A percentile compares a stretch with the other conserved stretches of the same genome.
Conservation (phyloP, 2,329 filamentous ascomycete species). For the Sordariomycetes sp. region DNA sequence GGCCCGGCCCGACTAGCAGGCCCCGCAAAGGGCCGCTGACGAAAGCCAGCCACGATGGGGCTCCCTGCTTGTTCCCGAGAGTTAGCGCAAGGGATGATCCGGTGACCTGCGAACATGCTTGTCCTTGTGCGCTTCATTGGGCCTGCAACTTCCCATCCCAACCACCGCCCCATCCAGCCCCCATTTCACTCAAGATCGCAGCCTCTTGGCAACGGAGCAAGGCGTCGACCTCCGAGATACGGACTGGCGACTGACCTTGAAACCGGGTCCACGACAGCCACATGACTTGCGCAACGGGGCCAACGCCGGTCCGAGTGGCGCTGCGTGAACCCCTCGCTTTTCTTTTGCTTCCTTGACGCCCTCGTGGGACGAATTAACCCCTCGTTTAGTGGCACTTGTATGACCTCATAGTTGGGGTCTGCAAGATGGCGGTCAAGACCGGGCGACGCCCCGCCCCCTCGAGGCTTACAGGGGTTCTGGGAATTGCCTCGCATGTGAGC, state of each 20-base stretch:
- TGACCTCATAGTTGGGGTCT: conserved; percentile 2
- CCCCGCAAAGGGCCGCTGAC: too few species aligned
- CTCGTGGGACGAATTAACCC: neutral
- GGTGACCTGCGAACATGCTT: neutral
- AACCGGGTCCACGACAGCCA: neutral
- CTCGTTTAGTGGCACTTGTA: neutral
- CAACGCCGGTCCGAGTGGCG: neutral
- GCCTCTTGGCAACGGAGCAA: neutral
- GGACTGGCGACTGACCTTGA: neutral
- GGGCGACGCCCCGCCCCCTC: neutral
- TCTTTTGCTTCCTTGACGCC: neutral
- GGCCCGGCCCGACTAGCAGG: too few species aligned
- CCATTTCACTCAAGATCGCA: neutral
- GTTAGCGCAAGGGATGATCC: neutral
- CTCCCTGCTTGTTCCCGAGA: neutral
- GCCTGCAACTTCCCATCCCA: neutral
- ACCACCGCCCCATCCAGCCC: neutral
- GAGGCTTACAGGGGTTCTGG: neutral
- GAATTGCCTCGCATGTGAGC: neutral
- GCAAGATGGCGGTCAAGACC: conserved; percentile 3
- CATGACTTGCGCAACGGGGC: neutral
- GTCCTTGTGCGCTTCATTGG: neutral
- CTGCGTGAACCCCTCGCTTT: neutral
- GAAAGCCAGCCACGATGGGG: neutral
- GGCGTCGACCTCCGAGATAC: too few species aligned